Percentiles rank a stretch among this genome's conserved stretches.
Evolutionary conservation across 1,284 basidiomycete species (phyloP).

Genomic region (Ceratobasidium sp.): DNA sequence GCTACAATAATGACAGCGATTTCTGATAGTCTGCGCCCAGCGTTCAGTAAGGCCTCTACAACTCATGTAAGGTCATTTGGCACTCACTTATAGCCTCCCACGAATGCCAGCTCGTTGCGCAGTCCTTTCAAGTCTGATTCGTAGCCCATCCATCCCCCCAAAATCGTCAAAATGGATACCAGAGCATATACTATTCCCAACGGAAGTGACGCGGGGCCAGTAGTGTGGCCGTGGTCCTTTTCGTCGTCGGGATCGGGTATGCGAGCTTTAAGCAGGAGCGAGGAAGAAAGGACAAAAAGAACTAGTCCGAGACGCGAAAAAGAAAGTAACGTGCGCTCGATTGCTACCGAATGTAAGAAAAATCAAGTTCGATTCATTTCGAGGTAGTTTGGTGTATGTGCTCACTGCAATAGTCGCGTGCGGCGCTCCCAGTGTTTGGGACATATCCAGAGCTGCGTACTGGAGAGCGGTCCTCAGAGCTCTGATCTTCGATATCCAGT

Average conservation of each 20-base stretch:
- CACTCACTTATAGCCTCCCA: constrained; percentile 16
- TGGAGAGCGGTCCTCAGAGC: background rate
- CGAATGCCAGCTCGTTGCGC: constrained; percentile 12
- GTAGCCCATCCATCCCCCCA: constrained; percentile 15
- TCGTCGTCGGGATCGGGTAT: constrained; percentile 29
- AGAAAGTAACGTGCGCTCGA: constrained; percentile 44
- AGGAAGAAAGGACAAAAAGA: constrained; percentile 38
- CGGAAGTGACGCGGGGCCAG: background rate
- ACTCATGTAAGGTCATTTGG: background rate
- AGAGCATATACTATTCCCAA: background rate
- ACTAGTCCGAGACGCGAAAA: constrained; percentile 42
- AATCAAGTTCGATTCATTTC: background rate
- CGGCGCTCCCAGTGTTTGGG: constrained; percentile 23
- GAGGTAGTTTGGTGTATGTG: background rate
- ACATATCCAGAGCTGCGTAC: constrained; percentile 13
- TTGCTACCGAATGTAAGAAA: constrained; percentile 15
- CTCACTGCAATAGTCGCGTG: constrained; percentile 35
- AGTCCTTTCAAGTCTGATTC: constrained; percentile 22
- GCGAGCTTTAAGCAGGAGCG: constrained; percentile 41
- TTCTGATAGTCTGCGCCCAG: constrained; percentile 14
- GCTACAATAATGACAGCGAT: constrained; percentile 11
- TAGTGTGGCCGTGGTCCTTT: background rate
- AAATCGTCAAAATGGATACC: constrained; percentile 12
- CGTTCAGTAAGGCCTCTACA: no score
- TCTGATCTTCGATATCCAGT: background rate